phyloP scores from a whole-genome alignment of 2,329 filamentous ascomycete species.

The Westerdykella ornata region DNA sequence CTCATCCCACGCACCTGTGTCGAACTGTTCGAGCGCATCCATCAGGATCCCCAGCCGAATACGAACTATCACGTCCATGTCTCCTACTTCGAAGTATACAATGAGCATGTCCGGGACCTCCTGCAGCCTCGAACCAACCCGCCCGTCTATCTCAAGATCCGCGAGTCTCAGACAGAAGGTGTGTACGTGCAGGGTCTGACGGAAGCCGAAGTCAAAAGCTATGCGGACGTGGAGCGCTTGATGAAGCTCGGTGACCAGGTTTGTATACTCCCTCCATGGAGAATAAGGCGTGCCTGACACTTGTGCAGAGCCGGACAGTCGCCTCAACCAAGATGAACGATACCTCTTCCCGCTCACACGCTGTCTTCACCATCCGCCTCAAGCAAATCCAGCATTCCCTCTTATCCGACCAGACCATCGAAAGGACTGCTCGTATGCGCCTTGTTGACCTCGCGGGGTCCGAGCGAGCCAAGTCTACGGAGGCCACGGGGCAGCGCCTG shows the following conservation, averaged over 20 bases:
- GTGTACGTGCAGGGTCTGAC: constrained; percentile 96
- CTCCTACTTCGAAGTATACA: constrained; percentile 99
- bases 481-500: constrained; percentile 84
- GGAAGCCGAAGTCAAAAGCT: constrained; percentile 82
- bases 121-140: constrained; percentile 72
- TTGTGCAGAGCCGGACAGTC: constrained; percentile 62
- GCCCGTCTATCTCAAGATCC: constrained; percentile 91
- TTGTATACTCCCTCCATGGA: constrained; percentile 1
- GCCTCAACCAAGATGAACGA: constrained; percentile 99
- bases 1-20: constrained; percentile 93
- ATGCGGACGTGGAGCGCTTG: constrained; percentile 77
- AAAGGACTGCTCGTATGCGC: constrained; percentile 86
- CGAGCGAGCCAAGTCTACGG: constrained; percentile 89
- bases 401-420: constrained; percentile 94
- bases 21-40: constrained; percentile 90
- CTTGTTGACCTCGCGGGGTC: constrained; percentile 92
- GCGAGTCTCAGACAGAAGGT: constrained; percentile 88
- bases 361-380: constrained; percentile 95
- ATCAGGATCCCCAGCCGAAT: constrained; percentile 75
- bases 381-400: constrained; percentile 98
- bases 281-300: constrained; percentile 6
- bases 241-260: constrained; percentile 80
- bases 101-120: constrained; percentile 94
- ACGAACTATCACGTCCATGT: constrained; percentile 96
- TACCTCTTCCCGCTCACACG: constrained; percentile 90